Evolutionary conservation across 2,329 filamentous ascomycete genomes (phyloP).

Genomic region (Mycosphaerelloides madeirae): DNA sequence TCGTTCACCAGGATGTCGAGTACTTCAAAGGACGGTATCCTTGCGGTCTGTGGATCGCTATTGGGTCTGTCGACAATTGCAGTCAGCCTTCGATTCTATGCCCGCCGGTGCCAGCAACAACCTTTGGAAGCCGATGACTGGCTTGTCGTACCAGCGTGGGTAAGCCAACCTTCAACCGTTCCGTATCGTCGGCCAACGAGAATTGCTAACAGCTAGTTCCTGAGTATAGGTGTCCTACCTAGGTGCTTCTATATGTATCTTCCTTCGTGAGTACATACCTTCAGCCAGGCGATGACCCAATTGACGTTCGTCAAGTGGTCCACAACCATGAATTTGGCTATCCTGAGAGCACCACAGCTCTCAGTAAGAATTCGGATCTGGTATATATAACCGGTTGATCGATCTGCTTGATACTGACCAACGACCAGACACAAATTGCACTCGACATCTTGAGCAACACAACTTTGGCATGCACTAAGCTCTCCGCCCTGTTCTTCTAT

Average conservation of each 20-base stretch:
- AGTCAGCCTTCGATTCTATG: neutral
- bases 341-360: too few relatives aligned
- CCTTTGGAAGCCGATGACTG: neutral
- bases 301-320: too few relatives aligned
- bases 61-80: neutral
- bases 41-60: neutral
- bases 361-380: neutral
- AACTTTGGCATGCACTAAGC: constrained; percentile 2
- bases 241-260: too few relatives aligned
- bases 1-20: too few relatives aligned
- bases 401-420: neutral
- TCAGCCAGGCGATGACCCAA: too few relatives aligned
- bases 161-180: neutral
- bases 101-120: neutral
- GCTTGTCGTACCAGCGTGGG: neutral
- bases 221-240: neutral
- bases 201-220: neutral
- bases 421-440: neutral
- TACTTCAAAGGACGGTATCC: neutral
- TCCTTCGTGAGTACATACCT: too few relatives aligned
- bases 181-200: too few relatives aligned
- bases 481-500: constrained; percentile 4
- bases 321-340: too few relatives aligned
- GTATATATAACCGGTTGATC: neutral
- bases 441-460: neutral